Base-by-base conservation (phyloP, 345 rosid species). In the Firmiana major region DNA sequence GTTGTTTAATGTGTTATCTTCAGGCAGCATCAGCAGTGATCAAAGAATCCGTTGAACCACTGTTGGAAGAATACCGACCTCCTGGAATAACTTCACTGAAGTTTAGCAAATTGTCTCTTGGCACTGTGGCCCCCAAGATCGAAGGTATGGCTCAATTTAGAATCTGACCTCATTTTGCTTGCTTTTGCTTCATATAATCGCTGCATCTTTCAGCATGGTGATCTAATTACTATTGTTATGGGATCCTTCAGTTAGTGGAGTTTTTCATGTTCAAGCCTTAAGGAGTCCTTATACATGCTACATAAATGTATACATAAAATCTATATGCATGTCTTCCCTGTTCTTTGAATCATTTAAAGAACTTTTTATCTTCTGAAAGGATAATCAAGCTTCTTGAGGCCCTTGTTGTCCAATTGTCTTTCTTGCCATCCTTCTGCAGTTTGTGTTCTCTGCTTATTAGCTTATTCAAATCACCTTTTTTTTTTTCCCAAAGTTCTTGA, bases 111-210 rank as follows among this genome's bases (percentile, higher is more conserved):
- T 79, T 97, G 82, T 87, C 96, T 71, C 88, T 97, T 51, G 99
- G 99, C 81, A 97, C 86, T 63, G 98, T 97, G 79, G 91, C 98
- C 49, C 99, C 99, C n/a, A 97, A 94, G 88, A 92, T 97, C 84
- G 99, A 92, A 90, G 98, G 99, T 94, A 89, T 73, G 66, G 40
- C 26, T 64, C 42, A 26, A 70, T 72, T 36, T 17, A 28, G 21
- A 69, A 51, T 79, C 34, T 53, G 42, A 31, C 40, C 55, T 16
- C n/a, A 15, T 67, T 38, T 51, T 73, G 74, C 51, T 26, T 63
- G 26, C 36, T 34, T 57, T 48, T 58, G 19, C 69, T 46, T 75
- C 12, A 17, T 66, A 55, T 21, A 54, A 17, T 59, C 19, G 1
- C 36, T 40, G 7, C 19, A 54, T 54, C 28, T 54, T 66, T 5